Evolutionary conservation across 352 stramenopile genomes (phyloP).

Genomic region (Phytopythium montanum): DNA sequence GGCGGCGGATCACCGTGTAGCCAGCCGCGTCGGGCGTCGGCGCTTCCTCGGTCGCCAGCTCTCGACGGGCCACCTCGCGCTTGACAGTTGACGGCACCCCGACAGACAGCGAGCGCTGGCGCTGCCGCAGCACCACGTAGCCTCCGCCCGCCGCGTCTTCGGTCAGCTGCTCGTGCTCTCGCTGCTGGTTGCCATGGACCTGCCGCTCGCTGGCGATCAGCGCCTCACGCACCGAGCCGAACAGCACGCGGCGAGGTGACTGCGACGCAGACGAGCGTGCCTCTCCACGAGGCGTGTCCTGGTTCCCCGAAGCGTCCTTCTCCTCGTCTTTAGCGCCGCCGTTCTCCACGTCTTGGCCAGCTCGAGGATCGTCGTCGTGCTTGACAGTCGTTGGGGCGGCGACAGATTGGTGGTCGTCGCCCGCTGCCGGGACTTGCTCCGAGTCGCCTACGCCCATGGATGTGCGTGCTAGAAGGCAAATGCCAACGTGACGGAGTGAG

Average conservation of each 20-base stretch:
- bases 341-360: neutral
- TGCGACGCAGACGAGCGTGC: neutral
- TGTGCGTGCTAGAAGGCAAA: neutral
- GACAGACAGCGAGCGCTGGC: constrained; percentile 3
- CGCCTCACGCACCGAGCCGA: constrained; percentile 41
- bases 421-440: neutral
- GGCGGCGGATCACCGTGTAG: constrained; percentile 52
- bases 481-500: neutral
- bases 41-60: neutral
- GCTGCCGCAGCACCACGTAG: constrained; percentile 2
- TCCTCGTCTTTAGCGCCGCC: neutral
- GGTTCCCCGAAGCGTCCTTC: neutral
- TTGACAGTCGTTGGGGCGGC: neutral
- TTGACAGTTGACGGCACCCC: neutral
- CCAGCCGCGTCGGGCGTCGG: constrained; percentile 34
- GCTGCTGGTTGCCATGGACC: constrained; percentile 25
- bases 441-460: constrained; percentile 2
- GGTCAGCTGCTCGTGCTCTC: constrained; percentile 3
- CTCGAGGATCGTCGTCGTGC: neutral
- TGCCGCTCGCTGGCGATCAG: constrained; percentile 28
- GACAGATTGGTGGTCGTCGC: neutral
- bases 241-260: constrained; percentile 21
- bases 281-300: neutral
- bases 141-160: constrained; percentile 11
- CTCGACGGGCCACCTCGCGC: constrained; percentile 1